Base-by-base conservation (phyloP, 768 basidiomycete genomes). In the Podaxis sp. region DNA sequence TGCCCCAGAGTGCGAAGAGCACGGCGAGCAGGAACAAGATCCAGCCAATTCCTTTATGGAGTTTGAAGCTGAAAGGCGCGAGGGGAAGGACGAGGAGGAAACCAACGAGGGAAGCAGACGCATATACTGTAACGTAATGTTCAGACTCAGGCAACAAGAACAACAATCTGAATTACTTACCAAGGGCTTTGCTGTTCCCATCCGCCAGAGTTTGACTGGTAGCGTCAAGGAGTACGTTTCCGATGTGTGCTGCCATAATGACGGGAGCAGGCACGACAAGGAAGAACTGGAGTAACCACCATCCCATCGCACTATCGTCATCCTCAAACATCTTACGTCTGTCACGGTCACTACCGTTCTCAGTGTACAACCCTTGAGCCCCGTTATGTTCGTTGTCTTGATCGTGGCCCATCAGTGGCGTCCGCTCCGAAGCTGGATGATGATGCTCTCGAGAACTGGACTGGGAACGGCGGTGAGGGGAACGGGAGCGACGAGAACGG, bases 281-380 rank as follows among this genome's bases (percentile, higher is more conserved):
- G 3, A 88, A 53, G 44, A 87, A 68, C 69, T 90, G 87, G 44
- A 82, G 64, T 46, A 87, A 80, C 88, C 90, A 91, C 73, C 76
- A 78, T 36, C 74, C 74, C 38, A 74, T 67, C 22, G 69, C 70
- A 28, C 73, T 71, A 44, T 63, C 67, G 59, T 73, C 71, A 33
- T 68, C 68, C 38, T 58, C 57, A n/a, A 40, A 28, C 26, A 42
- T 40, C 19, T 40, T 42, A 48, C 39, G 12, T 24, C 53, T 38
- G 7, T 24, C 33, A 28, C 13, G 22, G 5, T 36, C 22, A 11
- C 22, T 22, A 6, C 33, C 54, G 46, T 56, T 24, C 54, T 51
- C 60, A 2, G 60, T 30, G 46, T 54, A 54, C 7, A 42, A 6
- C 4, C 30, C 48, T 19, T 36, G 58, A 1, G 46, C 46, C 2